phyloP scores from a whole-genome alignment of 129 eudicot genomes.

The Chrysanthemum seticuspe region DNA sequence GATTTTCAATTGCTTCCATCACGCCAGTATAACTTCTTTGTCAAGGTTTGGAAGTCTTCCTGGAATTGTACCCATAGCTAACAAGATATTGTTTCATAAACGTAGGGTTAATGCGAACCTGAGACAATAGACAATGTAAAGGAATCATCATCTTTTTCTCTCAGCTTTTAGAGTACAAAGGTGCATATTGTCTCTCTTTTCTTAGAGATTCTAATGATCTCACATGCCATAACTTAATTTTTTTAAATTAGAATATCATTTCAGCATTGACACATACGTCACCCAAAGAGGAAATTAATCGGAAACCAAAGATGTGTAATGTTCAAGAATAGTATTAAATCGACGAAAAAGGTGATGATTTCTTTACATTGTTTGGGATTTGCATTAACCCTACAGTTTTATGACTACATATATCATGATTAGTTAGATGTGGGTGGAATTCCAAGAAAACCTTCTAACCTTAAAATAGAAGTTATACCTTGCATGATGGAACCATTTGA shows the following conservation, averaged over 20 bases:
- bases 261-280: no score
- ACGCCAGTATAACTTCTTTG: conserved; percentile 2
- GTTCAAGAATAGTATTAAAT: neutral
- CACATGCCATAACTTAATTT: no score
- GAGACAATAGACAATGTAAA: conserved; percentile 1
- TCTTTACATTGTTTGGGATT: conserved; percentile 6
- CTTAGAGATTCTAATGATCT: no score
- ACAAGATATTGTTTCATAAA: neutral
- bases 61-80: neutral
- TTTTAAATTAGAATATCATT: no score
- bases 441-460: neutral
- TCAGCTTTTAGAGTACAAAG: no score
- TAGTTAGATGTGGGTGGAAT: neutral
- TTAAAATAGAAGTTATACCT: neutral
- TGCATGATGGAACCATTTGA: neutral
- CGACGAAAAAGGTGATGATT: neutral
- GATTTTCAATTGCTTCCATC: neutral
- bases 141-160: neutral
- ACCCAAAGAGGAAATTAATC: no score
- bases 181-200: no score
- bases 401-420: neutral
- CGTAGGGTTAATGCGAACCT: neutral
- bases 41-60: neutral
- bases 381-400: neutral
- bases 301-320: no score